phyloP scores from a whole-genome alignment of 768 basidiomycete genomes.

The Postia placenta region DNA sequence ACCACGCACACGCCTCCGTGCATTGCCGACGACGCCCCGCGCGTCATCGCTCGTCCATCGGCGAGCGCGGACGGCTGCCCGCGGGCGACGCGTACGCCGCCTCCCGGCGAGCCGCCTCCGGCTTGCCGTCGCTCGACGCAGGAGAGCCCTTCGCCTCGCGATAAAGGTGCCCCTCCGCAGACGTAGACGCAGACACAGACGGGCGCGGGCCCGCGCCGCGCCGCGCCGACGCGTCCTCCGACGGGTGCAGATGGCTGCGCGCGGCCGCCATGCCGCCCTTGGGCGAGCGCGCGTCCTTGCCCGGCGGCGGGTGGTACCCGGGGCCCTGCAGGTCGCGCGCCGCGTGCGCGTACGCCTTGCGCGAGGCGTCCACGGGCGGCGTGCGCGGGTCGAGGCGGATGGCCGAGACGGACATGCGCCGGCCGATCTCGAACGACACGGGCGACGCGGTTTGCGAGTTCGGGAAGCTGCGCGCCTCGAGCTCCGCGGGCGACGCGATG shows the following conservation, averaged over 20 bases:
- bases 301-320: not conserved
- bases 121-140: not conserved
- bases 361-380: constrained; percentile 1
- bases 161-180: not conserved
- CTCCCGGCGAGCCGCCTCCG: not conserved
- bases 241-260: constrained; percentile 1
- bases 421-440: constrained; percentile 41
- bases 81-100: not conserved
- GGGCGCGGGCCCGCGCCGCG: not conserved
- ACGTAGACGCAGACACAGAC: not conserved
- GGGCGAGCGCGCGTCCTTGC: not conserved
- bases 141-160: not conserved
- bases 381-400: constrained; percentile 40
- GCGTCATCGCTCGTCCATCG: constrained; percentile 2
- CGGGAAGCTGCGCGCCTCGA: constrained; percentile 29
- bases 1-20: not conserved
- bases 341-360: not conserved
- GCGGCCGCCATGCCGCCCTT: not conserved
- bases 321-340: constrained; percentile 2
- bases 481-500: constrained; percentile 22
- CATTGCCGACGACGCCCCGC: not conserved
- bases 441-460: constrained; percentile 40
- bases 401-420: constrained; percentile 44
- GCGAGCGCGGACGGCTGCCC: not conserved
- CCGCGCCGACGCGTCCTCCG: not conserved